Conservation (phyloP, 768 basidiomycete species). For the Suillus plorans region DNA sequence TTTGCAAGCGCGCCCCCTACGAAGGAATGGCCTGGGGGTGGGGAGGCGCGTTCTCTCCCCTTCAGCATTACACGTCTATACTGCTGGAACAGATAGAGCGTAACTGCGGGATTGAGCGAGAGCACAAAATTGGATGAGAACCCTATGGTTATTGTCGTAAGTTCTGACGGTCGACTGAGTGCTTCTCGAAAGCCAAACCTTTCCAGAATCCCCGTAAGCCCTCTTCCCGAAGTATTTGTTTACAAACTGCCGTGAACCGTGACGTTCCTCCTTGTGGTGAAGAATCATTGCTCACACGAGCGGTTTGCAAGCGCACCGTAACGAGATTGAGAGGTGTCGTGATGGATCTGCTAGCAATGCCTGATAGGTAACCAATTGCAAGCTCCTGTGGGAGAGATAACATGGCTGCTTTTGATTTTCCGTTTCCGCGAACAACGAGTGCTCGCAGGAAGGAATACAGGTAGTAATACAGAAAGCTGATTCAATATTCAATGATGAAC, state of each 20-base stretch:
- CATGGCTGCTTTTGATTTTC: slow-evolving; percentile 23
- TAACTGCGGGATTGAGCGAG: slow-evolving; percentile 58
- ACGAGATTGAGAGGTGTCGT: slow-evolving; percentile 57
- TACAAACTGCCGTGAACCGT: slow-evolving; percentile 23
- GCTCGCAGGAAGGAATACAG: slow-evolving; percentile 52
- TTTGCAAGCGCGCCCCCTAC: slow-evolving; percentile 57
- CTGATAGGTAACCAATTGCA: slow-evolving; percentile 54
- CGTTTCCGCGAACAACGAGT: slow-evolving; percentile 37
- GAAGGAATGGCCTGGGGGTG: slow-evolving; percentile 48
- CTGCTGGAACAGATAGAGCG: slow-evolving; percentile 52
- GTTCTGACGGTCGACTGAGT: neutral
- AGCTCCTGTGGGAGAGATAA: slow-evolving; percentile 45
- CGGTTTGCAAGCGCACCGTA: slow-evolving; percentile 53
- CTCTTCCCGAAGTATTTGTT: slow-evolving; percentile 44
- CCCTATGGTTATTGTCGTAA: slow-evolving; percentile 30
- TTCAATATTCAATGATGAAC: neutral
- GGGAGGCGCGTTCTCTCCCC: slow-evolving; percentile 26
- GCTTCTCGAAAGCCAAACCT: slow-evolving; percentile 32
- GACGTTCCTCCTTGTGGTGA: slow-evolving; percentile 1
- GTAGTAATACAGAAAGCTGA: slow-evolving; percentile 61
- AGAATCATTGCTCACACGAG: slow-evolving; percentile 35
- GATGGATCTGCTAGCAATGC: slow-evolving; percentile 53
- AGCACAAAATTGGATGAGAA: slow-evolving; percentile 50
- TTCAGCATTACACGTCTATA: slow-evolving; percentile 40
- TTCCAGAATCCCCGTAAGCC: slow-evolving; percentile 58